phyloP scores from a whole-genome alignment of 2,329 filamentous ascomycete genomes.

The Zalaria sp. region DNA sequence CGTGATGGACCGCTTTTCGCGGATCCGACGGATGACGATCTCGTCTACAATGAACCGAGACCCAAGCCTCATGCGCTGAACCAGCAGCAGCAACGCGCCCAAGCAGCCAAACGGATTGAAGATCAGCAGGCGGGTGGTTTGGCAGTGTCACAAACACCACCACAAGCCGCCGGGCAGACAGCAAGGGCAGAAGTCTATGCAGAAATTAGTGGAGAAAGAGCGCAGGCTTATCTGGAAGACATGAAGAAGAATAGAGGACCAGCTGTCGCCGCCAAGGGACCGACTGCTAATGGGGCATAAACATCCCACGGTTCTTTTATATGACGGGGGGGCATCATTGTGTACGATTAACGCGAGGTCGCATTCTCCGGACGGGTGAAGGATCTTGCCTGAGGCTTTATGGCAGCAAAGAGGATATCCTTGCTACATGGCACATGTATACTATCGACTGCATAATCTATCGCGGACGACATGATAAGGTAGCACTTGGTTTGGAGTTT shows the following conservation, averaged over 20 bases:
- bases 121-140: background rate
- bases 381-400: too few species aligned
- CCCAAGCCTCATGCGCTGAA: background rate
- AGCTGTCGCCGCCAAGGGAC: background rate
- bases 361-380: too few species aligned
- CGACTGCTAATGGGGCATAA: too few species aligned
- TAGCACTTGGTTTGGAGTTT: too few species aligned
- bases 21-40: constrained; percentile 8
- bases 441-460: too few species aligned
- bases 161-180: background rate
- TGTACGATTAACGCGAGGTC: too few species aligned
- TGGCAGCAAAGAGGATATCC: too few species aligned
- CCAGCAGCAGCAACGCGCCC: background rate
- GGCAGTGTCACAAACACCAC: background rate
- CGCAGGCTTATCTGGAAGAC: background rate
- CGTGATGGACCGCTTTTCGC: constrained; percentile 15
- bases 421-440: too few species aligned
- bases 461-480: too few species aligned
- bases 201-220: background rate
- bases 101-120: background rate
- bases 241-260: background rate
- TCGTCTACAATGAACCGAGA: background rate
- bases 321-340: too few species aligned
- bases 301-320: too few species aligned
- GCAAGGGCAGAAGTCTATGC: background rate